Percentiles rank a stretch among this genome's conserved stretches.
Evolutionary conservation across 306 rosid genomes (phyloP).

Genomic region (Cucurbita pepo): DNA sequence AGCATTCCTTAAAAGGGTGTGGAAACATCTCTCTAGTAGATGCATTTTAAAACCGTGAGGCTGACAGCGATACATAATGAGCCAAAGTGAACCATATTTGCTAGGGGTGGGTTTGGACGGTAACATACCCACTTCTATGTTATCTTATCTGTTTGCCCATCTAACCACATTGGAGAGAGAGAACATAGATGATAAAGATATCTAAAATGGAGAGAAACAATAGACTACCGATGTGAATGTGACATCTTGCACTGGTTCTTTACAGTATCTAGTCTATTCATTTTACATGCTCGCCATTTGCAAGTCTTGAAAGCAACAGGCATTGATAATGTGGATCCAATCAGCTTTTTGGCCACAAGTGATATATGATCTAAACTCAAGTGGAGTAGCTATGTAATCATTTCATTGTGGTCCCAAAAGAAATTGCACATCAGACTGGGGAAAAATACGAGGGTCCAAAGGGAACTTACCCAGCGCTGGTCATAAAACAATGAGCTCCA

Average conservation of each 20-base stretch:
- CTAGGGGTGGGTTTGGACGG: too few relatives aligned
- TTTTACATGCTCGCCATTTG: background rate
- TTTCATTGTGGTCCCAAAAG: background rate
- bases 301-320: background rate
- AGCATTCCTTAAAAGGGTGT: too few relatives aligned
- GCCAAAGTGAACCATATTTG: too few relatives aligned
- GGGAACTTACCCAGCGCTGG: background rate
- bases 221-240: background rate
- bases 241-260: background rate
- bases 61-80: too few relatives aligned
- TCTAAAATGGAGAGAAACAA: background rate
- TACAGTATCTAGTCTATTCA: background rate
- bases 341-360: background rate
- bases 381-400: background rate
- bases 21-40: too few relatives aligned
- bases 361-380: background rate
- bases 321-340: background rate
- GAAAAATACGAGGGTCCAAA: background rate
- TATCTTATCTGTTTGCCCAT: background rate
- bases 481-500: background rate
- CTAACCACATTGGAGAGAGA: background rate
- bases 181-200: background rate
- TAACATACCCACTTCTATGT: background rate
- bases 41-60: too few relatives aligned
- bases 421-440: background rate